Percentiles rank a stretch among this genome's conserved stretches.
These are phyloP conservation scores for Aspergillus sp. DNA, from an alignment of 2,329 filamentous ascomycete species.

Conservation along the genomic window DNA sequence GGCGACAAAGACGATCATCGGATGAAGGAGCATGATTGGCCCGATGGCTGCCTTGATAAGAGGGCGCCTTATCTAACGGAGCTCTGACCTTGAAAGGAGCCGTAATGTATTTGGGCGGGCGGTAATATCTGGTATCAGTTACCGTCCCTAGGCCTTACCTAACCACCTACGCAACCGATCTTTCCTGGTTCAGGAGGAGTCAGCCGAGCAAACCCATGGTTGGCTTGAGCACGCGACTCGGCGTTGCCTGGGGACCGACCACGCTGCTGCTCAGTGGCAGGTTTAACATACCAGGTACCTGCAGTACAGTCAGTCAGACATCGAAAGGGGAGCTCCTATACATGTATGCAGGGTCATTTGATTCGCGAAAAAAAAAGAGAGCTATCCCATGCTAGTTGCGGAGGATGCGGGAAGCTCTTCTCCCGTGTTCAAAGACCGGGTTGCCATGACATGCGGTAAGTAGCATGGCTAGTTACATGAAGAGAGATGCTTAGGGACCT, in stretches of 20 bases:
- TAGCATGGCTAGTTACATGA: background rate
- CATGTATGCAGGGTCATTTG: conserved; percentile 10
- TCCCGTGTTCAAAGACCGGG: background rate
- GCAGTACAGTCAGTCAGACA: conserved; percentile 3
- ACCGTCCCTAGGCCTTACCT: background rate
- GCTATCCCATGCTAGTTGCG: background rate
- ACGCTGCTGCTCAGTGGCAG: background rate
- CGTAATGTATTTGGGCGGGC: background rate
- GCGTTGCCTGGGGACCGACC: conserved; percentile 9
- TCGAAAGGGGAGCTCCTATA: background rate
- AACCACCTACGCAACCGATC: background rate
- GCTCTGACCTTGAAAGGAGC: background rate
- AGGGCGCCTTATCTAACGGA: conserved; percentile 5
- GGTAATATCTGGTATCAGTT: conserved; percentile 3
- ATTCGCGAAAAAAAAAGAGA: background rate
- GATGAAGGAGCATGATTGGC: background rate
- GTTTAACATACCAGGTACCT: conserved; percentile 5
- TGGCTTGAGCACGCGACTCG: conserved; percentile 7
- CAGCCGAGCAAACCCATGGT: conserved; percentile 8
- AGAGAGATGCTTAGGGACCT: background rate
- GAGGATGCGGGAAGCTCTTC: background rate
- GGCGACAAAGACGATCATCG: background rate
- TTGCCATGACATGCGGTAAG: background rate
- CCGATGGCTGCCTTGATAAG: conserved; percentile 1
- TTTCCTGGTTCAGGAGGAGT: conserved; percentile 9